Conservation (phyloP, 2,329 filamentous ascomycete species). For the Bipolaris sorokiniana region DNA sequence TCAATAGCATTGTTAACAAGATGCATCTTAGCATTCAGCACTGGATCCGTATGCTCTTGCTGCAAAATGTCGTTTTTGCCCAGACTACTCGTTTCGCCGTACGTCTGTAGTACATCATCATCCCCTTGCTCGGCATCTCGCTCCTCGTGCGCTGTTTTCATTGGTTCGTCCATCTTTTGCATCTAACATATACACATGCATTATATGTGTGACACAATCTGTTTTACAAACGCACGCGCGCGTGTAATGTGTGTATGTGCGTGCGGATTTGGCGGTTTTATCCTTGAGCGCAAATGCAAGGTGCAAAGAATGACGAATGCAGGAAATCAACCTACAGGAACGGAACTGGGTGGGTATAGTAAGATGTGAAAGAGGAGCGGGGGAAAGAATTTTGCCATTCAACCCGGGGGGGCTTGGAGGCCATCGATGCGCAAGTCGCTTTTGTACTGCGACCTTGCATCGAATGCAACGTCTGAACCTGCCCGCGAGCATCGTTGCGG, state of each 20-base stretch:
- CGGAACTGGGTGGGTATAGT: too few relatives aligned
- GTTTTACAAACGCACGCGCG: too few relatives aligned
- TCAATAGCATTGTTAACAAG: constrained; percentile 65
- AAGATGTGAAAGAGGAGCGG: too few relatives aligned
- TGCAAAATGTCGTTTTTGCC: constrained; percentile 61
- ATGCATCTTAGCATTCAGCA: constrained; percentile 70
- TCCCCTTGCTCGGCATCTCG: constrained; percentile 11
- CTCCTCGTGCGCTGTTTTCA: constrained; percentile 6
- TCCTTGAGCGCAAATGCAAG: neutral
- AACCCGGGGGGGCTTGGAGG: neutral
- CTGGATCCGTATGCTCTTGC: constrained; percentile 65
- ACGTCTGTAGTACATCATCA: neutral
- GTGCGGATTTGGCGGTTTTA: neutral
- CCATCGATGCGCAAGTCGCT: neutral
- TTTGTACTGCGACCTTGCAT: neutral
- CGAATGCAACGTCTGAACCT: constrained; percentile 9
- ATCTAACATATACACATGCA: too few relatives aligned
- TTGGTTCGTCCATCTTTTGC: neutral
- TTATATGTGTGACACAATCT: too few relatives aligned
- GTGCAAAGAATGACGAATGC: neutral
- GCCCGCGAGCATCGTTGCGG: neutral
- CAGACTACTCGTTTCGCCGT: constrained; percentile 20
- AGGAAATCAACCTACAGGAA: neutral
- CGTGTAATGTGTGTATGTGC: neutral
- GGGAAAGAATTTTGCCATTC: too few relatives aligned